Evolutionary conservation across 2,329 filamentous ascomycete genomes (phyloP), one percentile per base, ranked within the genome.

Genomic region (Trichoderma lentiforme): DNA sequence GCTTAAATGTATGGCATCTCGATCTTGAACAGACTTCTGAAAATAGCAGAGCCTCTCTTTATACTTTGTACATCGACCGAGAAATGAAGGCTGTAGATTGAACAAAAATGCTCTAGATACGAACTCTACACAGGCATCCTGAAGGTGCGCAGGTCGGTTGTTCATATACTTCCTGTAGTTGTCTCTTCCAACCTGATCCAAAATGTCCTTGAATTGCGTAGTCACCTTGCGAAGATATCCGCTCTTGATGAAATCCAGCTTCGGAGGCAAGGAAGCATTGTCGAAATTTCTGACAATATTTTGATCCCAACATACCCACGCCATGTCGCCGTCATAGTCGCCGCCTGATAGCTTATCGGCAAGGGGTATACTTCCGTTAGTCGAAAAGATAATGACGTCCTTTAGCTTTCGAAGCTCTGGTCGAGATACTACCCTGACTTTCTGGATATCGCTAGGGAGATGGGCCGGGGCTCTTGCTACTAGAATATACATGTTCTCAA

Each of bases 261-360:
- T 71, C 0, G 66, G 3, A 3, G 77, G 77, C 2, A 77, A 74
- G 0, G 76, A n/a, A 0, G 89, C 88, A 72, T 92, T 94, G 5
- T 77, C 74, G 75, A 95, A 95, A n/a, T 89, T 89, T 6, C 83
- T 75, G 0, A 93, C 91, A 3, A 96, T 85, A 0, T 82, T 80
- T 0, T 84, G 82, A 32, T 95, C 92, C 91, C 91, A 95, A 76
- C 91, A 93, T 0, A 93, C 81, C 92, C 92, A 95, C 5, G 92
- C 88, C n/a, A 83, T 86, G 73, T 96, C 93, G 0, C 93, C 93
- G 74, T 95, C 93, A 73, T 94, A 95, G 76, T 95, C 93, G 0
- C 93, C 93, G 0, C 93, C 93, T 1, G 92, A 93, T 0, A 95
- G 83, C 76, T 91, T 90, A 9, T 89, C 87, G 0, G 92, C 93